Evolutionary conservation across 2,329 filamentous ascomycete genomes (phyloP).

Genomic region (Venturiaceae sp.): DNA sequence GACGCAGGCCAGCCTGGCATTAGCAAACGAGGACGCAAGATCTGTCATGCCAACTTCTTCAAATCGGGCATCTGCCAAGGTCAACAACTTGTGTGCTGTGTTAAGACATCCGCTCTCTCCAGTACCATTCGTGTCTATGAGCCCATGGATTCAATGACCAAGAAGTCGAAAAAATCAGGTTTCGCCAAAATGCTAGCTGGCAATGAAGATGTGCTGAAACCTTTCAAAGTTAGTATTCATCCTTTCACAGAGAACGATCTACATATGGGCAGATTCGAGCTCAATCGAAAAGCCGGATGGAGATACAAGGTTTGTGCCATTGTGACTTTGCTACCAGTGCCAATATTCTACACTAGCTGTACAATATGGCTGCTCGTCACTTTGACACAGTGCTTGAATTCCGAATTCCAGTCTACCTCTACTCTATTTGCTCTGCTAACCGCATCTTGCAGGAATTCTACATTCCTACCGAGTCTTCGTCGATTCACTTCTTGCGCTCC

Average conservation of each 20-base stretch:
- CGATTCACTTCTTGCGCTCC: slow-evolving; percentile 92
- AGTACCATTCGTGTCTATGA: slow-evolving; percentile 99
- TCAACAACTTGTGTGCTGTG: slow-evolving; percentile 88
- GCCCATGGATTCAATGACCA: slow-evolving; percentile 87
- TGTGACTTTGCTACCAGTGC: neutral
- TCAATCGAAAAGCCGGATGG: neutral
- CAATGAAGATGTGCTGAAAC: slow-evolving; percentile 88
- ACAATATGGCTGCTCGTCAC: neutral
- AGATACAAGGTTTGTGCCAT: slow-evolving; percentile 1
- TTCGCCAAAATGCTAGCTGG: slow-evolving; percentile 92
- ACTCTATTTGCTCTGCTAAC: neutral
- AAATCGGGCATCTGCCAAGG: slow-evolving; percentile 92
- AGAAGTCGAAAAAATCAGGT: slow-evolving; percentile 91
- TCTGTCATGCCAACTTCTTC: slow-evolving; percentile 98
- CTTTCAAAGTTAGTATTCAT: slow-evolving; percentile 58
- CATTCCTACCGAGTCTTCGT: slow-evolving; percentile 95
- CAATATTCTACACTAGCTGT: neutral
- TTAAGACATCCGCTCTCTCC: slow-evolving; percentile 86
- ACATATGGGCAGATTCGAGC: neutral
- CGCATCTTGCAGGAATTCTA: slow-evolving; percentile 65
- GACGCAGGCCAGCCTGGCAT: slow-evolving; percentile 43
- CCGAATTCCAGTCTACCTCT: neutral
- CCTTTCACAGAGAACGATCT: neutral
- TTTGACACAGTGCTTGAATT: neutral
- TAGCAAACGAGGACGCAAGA: slow-evolving; percentile 85